Evolutionary conservation across 768 basidiomycete genomes (phyloP), one percentile per base, ranked within the genome.

Genomic region (Chalciporus chontae): DNA sequence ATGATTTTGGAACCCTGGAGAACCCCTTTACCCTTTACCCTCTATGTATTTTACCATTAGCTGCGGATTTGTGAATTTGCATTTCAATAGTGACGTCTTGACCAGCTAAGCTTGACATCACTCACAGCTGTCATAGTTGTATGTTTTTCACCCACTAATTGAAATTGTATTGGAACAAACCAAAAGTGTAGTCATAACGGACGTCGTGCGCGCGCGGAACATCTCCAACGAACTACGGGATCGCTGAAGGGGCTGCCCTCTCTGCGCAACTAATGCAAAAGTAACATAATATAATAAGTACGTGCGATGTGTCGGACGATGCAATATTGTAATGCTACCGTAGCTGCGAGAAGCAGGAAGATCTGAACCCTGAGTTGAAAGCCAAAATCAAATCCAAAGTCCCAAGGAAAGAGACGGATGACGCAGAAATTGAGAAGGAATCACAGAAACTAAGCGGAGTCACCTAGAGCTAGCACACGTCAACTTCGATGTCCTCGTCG

Each of bases 401-500:
- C 23, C 26, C 13, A 15, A 15, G 26, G 14, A 36, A 51, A 43
- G 34, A 39, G 34, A 26, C 5, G 36, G 21, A 26, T 15, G 34
- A 24, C 4, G 40, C 19, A 19, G 15, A 18, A 43, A 51, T 8
- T 6, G 8, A 36, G 5, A 15, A 36, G 4, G 13, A 11, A 26
- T n/a, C 26, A 6, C 26, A 8, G 26, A 7, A 40, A 41, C 15
- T 8, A 19, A 46, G 37, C 26, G 29, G 8, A 14, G 34, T 63
- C 50, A 27, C 34, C 14, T 5, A 8, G 34, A 24, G 48, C 41
- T 52, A 66, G 46, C 64, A 66, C 10, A 66, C 52, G 14, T 66
- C 64, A 31, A 67, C 48, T 44, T 66, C 64, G 24, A 66, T 57
- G 48, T 66, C 64, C 57, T 66, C 64, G 21, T 67, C 62, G 27